These are phyloP conservation scores for Lentinula edodes DNA, from an alignment of 768 basidiomycete species.

Conservation along the genomic window DNA sequence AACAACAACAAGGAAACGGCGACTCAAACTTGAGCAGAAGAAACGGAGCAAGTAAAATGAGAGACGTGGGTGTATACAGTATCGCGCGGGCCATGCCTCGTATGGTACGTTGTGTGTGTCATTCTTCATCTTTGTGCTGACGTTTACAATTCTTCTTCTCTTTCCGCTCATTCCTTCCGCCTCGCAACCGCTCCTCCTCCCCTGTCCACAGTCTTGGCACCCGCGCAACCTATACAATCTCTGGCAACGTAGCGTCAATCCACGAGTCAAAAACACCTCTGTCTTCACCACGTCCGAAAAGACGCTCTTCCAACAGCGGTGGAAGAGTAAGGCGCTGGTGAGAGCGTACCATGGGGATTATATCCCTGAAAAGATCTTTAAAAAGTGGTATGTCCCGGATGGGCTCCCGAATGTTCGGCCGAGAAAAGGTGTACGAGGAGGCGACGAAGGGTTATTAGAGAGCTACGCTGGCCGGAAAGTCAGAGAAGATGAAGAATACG, in stretches of 20 bases:
- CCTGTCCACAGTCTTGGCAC: slow-evolving; percentile 69
- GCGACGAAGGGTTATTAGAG: slow-evolving; percentile 41
- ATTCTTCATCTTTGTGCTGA: no score
- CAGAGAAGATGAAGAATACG: slow-evolving; percentile 37
- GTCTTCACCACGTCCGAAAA: slow-evolving; percentile 50
- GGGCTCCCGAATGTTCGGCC: slow-evolving; percentile 83
- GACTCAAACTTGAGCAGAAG: no score
- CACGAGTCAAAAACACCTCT: slow-evolving; percentile 39
- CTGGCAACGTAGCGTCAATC: slow-evolving; percentile 63
- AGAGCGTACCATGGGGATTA: slow-evolving; percentile 95
- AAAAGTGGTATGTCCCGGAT: slow-evolving; percentile 88
- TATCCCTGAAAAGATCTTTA: slow-evolving; percentile 90
- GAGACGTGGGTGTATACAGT: slow-evolving; percentile 30
- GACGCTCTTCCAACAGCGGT: slow-evolving; percentile 88
- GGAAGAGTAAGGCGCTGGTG: slow-evolving; percentile 79
- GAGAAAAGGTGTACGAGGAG: slow-evolving; percentile 36
- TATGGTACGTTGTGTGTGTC: slow-evolving; percentile 52
- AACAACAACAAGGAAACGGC: no score
- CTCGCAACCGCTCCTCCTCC: neutral
- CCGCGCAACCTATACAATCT: slow-evolving; percentile 87
- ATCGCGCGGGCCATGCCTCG: slow-evolving; percentile 61
- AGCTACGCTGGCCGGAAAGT: slow-evolving; percentile 56
- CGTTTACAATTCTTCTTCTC: no score
- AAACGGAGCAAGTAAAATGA: slow-evolving; percentile 23
- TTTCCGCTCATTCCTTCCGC: neutral